A percentile compares a stretch with the other conserved stretches of the same genome.
Conservation (phyloP, 257 asterid genomes). For the Fraxinus quadrangulata region DNA sequence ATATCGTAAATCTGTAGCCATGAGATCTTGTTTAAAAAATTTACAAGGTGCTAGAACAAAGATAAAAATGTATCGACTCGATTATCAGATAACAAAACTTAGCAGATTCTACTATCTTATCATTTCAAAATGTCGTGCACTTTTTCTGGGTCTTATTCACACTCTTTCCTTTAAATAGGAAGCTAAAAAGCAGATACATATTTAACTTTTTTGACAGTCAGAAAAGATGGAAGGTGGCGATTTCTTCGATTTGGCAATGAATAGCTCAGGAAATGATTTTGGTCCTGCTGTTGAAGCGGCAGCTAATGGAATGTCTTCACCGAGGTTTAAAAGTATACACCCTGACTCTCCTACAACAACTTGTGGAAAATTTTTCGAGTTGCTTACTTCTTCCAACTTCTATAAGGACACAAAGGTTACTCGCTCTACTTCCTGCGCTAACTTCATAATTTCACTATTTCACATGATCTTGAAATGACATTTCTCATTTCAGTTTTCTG, state of each 20-base stretch:
- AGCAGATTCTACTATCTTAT: not conserved
- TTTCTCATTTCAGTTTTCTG: not conserved
- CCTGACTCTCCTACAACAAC: conserved; percentile 93
- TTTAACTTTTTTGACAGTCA: conserved; percentile 50
- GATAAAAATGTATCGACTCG: not conserved
- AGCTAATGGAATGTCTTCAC: conserved; percentile 77
- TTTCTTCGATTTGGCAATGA: conserved; percentile 38
- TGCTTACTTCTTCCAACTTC: conserved; percentile 77
- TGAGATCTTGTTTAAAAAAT: not conserved
- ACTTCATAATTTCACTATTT: not conserved
- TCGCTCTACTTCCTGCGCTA: not conserved
- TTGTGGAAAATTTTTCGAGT: conserved; percentile 78
- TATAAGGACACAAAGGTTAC: conserved; percentile 88
- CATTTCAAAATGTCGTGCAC: not conserved
- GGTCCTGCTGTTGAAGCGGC: conserved; percentile 88
- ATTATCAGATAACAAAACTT: not conserved
- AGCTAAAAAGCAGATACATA: not conserved
- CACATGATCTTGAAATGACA: not conserved
- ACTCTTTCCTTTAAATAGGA: not conserved
- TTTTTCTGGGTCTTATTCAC: not conserved
- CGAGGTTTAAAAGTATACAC: conserved; percentile 77
- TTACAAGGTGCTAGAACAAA: not conserved
- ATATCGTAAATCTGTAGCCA: not conserved
- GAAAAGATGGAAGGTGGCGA: conserved; percentile 72
- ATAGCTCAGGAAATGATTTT: conserved; percentile 37